Percentiles rank a stretch among this genome's conserved stretches.
Evolutionary conservation across 148 eudicot species (phyloP).

Genomic region (Simmondsia chinensis): DNA sequence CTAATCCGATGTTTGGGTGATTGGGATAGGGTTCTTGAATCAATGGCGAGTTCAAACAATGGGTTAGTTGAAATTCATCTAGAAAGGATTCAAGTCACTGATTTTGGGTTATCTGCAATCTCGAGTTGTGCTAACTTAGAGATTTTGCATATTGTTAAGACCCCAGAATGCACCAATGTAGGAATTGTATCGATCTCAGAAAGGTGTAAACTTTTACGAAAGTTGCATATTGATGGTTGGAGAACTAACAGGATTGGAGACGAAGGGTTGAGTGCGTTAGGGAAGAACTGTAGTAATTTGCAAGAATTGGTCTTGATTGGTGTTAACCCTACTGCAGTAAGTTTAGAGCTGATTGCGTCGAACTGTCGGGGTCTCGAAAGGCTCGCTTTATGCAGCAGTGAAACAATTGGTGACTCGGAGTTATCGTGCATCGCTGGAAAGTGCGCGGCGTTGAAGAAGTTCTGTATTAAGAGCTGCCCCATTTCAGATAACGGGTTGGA

Average conservation of each 20-base stretch:
- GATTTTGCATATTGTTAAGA: slow-evolving; percentile 64
- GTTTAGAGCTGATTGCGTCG: slow-evolving; percentile 46
- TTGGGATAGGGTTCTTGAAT: slow-evolving; percentile 62
- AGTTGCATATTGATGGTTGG: slow-evolving; percentile 89
- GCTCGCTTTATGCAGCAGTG: slow-evolving; percentile 70
- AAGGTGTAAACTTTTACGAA: slow-evolving; percentile 56
- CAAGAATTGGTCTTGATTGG: slow-evolving; percentile 75
- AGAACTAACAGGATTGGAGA: slow-evolving; percentile 78
- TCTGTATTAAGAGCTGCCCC: slow-evolving; percentile 70
- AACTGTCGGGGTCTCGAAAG: slow-evolving; percentile 59
- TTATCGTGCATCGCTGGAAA: slow-evolving; percentile 55
- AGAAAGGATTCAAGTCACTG: slow-evolving; percentile 77
- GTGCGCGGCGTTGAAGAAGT: slow-evolving; percentile 60
- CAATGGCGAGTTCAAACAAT: slow-evolving; percentile 19
- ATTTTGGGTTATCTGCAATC: slow-evolving; percentile 44
- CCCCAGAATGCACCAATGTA: slow-evolving; percentile 52
- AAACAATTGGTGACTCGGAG: slow-evolving; percentile 68
- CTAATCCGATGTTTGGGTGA: slow-evolving; percentile 59
- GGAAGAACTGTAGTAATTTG: slow-evolving; percentile 44
- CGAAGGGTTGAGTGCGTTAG: slow-evolving; percentile 52
- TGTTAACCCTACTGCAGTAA: slow-evolving; percentile 33
- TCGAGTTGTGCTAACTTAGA: slow-evolving; percentile 38
- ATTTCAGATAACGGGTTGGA: slow-evolving; percentile 62
- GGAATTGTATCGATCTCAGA: slow-evolving; percentile 51
- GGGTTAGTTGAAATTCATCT: slow-evolving; percentile 52